Conservation (phyloP, 371 early-diverging fungal species). For the Rhizopus delemar region DNA sequence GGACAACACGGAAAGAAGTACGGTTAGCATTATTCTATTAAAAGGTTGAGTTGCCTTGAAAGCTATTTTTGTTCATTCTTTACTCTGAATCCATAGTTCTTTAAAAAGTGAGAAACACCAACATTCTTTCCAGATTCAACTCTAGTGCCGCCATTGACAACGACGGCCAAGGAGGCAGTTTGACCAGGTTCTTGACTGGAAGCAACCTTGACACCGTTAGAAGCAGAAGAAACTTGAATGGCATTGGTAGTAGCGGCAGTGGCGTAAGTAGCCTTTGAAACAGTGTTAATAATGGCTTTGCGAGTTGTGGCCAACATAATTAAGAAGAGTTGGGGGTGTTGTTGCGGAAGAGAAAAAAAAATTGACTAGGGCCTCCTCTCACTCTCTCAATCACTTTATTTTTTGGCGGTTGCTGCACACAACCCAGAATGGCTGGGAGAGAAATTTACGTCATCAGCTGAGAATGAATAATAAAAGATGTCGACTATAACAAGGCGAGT, state of each 20-base stretch:
- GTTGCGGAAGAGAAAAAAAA: slow-evolving; percentile 25
- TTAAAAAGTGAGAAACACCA: slow-evolving; percentile 89
- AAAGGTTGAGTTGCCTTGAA: not conserved
- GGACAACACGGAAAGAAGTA: slow-evolving; percentile 85
- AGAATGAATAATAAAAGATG: no score
- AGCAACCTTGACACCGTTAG: slow-evolving; percentile 65
- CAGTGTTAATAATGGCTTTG: slow-evolving; percentile 63
- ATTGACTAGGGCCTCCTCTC: slow-evolving; percentile 24
- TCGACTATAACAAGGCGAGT: no score
- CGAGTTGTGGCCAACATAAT: slow-evolving; percentile 65
- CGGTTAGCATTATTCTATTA: slow-evolving; percentile 76
- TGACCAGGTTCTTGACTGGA: slow-evolving; percentile 66
- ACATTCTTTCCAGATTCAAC: slow-evolving; percentile 71
- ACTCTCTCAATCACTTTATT: not conserved
- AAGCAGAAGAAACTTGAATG: slow-evolving; percentile 43
- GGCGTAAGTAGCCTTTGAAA: slow-evolving; percentile 60
- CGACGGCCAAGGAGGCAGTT: slow-evolving; percentile 81
- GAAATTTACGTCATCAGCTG: no score
- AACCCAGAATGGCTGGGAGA: no score
- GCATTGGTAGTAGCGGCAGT: slow-evolving; percentile 50
- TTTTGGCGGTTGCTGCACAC: not conserved
- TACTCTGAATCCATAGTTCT: slow-evolving; percentile 93
- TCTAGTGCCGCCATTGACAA: slow-evolving; percentile 89
- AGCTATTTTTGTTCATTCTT: not conserved
- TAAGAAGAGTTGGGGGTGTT: slow-evolving; percentile 30